phyloP scores from a whole-genome alignment of 1,284 basidiomycete genomes.

The Neolentinus lepideus region DNA sequence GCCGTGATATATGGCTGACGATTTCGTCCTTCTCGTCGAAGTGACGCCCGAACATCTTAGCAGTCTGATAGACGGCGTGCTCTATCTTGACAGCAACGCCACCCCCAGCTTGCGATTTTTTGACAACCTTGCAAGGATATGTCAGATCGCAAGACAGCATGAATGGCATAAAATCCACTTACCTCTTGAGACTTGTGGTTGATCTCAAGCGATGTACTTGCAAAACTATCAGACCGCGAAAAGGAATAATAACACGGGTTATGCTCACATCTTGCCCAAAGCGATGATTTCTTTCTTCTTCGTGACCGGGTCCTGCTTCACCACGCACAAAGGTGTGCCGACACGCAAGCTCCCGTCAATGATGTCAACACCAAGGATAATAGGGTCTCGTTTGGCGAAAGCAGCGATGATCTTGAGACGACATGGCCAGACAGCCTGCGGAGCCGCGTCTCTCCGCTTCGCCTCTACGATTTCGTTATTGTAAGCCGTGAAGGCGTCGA shows the following conservation, averaged over 20 bases:
- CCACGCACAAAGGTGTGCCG: constrained; percentile 94
- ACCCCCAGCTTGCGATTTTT: constrained; percentile 88
- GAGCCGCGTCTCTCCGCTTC: constrained; percentile 89
- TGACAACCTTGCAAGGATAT: constrained; percentile 60
- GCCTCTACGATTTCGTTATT: constrained; percentile 90
- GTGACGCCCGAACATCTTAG: constrained; percentile 91
- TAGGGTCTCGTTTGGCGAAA: constrained; percentile 96
- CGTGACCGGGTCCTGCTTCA: constrained; percentile 81
- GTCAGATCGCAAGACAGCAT: constrained; percentile 7
- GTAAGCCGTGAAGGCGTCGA: constrained; percentile 97
- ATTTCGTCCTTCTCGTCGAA: constrained; percentile 97
- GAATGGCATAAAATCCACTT: constrained; percentile 17
- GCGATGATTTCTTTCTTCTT: constrained; percentile 89
- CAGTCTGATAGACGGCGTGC: constrained; percentile 91
- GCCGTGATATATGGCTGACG: constrained; percentile 84
- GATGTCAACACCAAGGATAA: constrained; percentile 97
- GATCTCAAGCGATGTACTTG: constrained; percentile 89
- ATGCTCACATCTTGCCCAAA: constrained; percentile 89
- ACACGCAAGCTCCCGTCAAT: constrained; percentile 89
- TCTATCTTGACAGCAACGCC: constrained; percentile 99
- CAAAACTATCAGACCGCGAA: constrained; percentile 2
- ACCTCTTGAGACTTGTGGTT: constrained; percentile 84
- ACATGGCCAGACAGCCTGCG: constrained; percentile 96
- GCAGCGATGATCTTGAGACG: constrained; percentile 87
- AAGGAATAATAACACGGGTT: not conserved